Base-by-base conservation (phyloP, 2,329 filamentous ascomycete genomes). In the Pyrenochaeta sp. region DNA sequence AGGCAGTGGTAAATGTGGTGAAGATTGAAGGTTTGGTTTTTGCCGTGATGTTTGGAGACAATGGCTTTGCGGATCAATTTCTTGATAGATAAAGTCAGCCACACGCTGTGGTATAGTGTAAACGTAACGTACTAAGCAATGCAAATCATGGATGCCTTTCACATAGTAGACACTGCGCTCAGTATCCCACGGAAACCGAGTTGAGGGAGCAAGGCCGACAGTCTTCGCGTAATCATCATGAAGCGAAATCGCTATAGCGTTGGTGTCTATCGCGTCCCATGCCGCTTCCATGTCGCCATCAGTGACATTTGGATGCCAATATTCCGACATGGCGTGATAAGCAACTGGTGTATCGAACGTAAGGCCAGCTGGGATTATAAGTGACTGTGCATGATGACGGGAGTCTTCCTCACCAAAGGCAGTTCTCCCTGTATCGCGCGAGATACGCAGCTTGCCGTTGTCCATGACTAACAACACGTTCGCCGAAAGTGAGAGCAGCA, bases 11-110 rank as follows among this genome's bases (percentile, higher is more conserved):
- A 65, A 18, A 75, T 55, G 44, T 75, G 72, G 18, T 62, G 44
- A 1, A 72, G 56, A 45, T 61, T 55, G 47, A 71, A 68, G 2
- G 47, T 61, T 12, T 60, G 62, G 12, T 63, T 60, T 2, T 63
- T 54, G 33, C 60, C 60, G 17, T 64, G 56, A 27, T 71, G 66
- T 36, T 68, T 68, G n/a, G 67, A 61, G 6, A 66, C 60, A 23
- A 75, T 71, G 7, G 70, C 67, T 52, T 73, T 73, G 20, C 71
- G 71, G 17, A 74, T 57, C 18, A 73, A 63, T 66, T 75, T 74
- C 70, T 73, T 15, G 12, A 23, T 15, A 30, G 7, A 15, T 7
- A 23, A 2, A 17, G 20, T 61, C 27, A 56, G 47, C 12, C 14
- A 15, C 2, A 7, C 31, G 12, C 9, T 11, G n/a, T 3, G 12